phyloP scores from a whole-genome alignment of 228 moss, liverwort and hornwort species.

The Sphagnum magellanicum region DNA sequence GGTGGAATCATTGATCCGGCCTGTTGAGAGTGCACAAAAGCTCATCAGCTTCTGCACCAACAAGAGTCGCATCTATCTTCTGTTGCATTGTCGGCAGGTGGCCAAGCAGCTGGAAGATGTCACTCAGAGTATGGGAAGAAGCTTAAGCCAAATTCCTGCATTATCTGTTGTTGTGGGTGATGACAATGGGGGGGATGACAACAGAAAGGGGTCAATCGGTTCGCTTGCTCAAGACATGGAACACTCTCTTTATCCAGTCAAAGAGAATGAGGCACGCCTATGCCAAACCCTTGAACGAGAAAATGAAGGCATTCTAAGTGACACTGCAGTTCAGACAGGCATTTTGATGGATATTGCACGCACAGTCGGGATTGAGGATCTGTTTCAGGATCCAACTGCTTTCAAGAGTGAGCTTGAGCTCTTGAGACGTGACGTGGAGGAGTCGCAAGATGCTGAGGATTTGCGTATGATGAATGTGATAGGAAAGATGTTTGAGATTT shows the following conservation, averaged over 20 bases:
- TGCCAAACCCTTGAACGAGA: constrained; percentile 82
- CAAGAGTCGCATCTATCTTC: constrained; percentile 82
- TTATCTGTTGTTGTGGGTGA: constrained; percentile 28
- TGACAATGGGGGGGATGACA: constrained; percentile 45
- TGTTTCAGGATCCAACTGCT: constrained; percentile 64
- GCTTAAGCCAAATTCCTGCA: constrained; percentile 47
- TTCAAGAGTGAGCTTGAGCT: constrained; percentile 86
- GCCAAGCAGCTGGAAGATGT: constrained; percentile 68
- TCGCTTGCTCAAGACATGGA: constrained; percentile 68
- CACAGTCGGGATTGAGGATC: constrained; percentile 76
- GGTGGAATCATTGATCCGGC: constrained; percentile 53
- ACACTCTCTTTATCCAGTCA: constrained; percentile 52
- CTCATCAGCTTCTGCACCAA: constrained; percentile 70
- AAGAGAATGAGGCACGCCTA: constrained; percentile 83
- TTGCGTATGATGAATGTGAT: constrained; percentile 68
- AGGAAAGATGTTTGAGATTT: constrained; percentile 76
- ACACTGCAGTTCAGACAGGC: constrained; percentile 79
- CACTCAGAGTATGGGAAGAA: constrained; percentile 63
- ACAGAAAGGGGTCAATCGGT: constrained; percentile 53
- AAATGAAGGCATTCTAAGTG: constrained; percentile 53
- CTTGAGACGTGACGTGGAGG: constrained; percentile 63
- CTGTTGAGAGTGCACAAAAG: constrained; percentile 69
- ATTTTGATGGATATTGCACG: constrained; percentile 98
- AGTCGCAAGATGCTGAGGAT: constrained; percentile 61
- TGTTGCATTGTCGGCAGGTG: constrained; percentile 83